Percentiles rank a stretch among this genome's conserved stretches.
Conservation (phyloP, 257 asterid genomes). For the Craterostigma plantagineum region DNA sequence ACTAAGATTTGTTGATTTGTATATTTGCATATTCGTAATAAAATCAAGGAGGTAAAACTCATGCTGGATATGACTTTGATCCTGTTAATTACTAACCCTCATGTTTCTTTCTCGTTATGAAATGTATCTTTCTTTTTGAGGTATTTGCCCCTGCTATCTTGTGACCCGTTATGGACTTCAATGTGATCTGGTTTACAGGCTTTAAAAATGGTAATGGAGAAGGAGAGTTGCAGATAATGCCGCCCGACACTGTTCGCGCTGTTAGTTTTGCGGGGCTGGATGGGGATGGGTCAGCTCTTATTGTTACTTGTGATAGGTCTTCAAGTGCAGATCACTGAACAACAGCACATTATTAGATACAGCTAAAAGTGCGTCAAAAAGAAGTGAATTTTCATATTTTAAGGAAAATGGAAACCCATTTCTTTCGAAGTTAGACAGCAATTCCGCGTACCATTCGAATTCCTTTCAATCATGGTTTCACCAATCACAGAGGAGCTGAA, state of each 20-base stretch:
- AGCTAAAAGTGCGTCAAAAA: slow-evolving; percentile 35
- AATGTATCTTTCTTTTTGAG: background rate
- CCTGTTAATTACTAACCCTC: too few relatives aligned
- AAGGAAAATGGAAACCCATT: slow-evolving; percentile 66
- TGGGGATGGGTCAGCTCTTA: slow-evolving; percentile 98
- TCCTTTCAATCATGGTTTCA: slow-evolving; percentile 31
- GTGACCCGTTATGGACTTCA: slow-evolving; percentile 8
- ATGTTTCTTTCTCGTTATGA: too few relatives aligned
- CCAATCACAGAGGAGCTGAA: slow-evolving; percentile 18
- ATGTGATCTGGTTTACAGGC: slow-evolving; percentile 47
- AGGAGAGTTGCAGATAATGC: slow-evolving; percentile 85
- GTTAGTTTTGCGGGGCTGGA: slow-evolving; percentile 86
- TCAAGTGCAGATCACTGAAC: slow-evolving; percentile 34
- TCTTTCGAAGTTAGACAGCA: slow-evolving; percentile 31
- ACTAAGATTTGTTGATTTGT: too few relatives aligned
- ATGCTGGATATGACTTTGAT: too few relatives aligned
- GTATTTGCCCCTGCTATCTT: slow-evolving; percentile 6
- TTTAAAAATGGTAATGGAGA: slow-evolving; percentile 91
- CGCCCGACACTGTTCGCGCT: slow-evolving; percentile 72
- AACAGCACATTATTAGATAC: slow-evolving; percentile 30
- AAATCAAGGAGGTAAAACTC: too few relatives aligned
- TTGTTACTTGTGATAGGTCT: slow-evolving; percentile 46
- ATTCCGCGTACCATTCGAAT: slow-evolving; percentile 32
- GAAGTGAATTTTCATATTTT: slow-evolving; percentile 74
- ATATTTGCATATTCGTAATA: too few relatives aligned